A percentile compares a stretch with the other conserved stretches of the same genome.
Evolutionary conservation across 805 yeast genomes (phyloP).

Genomic region (Metschnikowia baotianmanensis): DNA sequence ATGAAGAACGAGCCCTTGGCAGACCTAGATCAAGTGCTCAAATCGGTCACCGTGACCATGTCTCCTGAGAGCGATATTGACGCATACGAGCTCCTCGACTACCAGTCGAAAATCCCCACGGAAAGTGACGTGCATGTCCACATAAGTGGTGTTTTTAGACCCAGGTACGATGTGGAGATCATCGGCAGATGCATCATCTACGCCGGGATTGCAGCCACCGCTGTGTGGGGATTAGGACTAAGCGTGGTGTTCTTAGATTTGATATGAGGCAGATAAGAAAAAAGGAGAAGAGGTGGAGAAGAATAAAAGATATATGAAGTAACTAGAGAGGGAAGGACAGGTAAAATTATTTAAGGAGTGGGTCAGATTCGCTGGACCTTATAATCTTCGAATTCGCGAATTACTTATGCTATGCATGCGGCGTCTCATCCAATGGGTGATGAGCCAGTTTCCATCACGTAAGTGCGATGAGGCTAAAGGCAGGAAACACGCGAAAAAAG

Average conservation of each 20-base stretch:
- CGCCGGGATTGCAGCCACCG: conserved; percentile 69
- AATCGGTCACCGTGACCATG: conserved; percentile 27
- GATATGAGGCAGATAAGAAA: too few relatives aligned
- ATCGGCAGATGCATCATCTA: conserved; percentile 76
- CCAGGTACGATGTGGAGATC: conserved; percentile 72
- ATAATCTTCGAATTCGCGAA: neutral
- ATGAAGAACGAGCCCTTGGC: conserved; percentile 26
- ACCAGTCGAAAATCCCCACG: conserved; percentile 17
- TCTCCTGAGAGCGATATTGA: conserved; percentile 43
- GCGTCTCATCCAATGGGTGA: conserved; percentile 5
- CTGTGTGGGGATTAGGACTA: conserved; percentile 43
- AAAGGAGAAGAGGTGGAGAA: too few relatives aligned
- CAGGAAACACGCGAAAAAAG: conserved; percentile 4
- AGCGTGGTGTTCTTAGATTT: conserved; percentile 18
- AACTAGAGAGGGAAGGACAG: neutral
- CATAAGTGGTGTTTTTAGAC: conserved; percentile 48
- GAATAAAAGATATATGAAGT: too few relatives aligned
- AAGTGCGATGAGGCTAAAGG: conserved; percentile 14
- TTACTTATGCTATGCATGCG: too few relatives aligned
- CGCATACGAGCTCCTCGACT: conserved; percentile 39
- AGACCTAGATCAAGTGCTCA: conserved; percentile 26
- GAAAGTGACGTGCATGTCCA: conserved; percentile 12
- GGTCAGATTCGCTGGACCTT: neutral
- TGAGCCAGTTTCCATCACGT: conserved; percentile 10
- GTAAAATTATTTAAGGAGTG: neutral